phyloP scores from a whole-genome alignment of 805 yeast genomes.

The Lipomyces sp. region DNA sequence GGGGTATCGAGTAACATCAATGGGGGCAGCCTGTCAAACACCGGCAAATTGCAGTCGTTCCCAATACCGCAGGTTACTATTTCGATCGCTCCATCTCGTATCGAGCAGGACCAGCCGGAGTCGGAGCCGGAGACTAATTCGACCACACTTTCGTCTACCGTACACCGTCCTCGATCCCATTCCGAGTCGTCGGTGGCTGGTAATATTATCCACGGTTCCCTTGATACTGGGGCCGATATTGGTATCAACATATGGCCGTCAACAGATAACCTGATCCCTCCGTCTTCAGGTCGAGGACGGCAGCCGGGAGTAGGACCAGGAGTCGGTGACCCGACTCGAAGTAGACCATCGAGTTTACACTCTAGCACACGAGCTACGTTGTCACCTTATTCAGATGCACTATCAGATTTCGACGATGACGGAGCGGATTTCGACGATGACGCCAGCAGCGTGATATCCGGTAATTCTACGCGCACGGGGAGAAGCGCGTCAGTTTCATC shows the following conservation, averaged over 20 bases:
- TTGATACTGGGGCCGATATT: background rate
- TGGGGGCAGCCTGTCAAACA: background rate
- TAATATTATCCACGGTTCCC: background rate
- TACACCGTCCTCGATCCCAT: constrained; percentile 27
- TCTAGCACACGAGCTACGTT: constrained; percentile 13
- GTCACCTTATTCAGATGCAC: constrained; percentile 17
- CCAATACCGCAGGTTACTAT: constrained; percentile 18
- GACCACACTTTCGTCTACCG: constrained; percentile 3
- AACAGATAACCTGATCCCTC: constrained; percentile 5
- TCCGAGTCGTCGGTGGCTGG: constrained; percentile 28
- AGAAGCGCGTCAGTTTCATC: constrained; percentile 16
- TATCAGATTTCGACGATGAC: constrained; percentile 30
- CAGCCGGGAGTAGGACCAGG: background rate
- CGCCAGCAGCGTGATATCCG: constrained; percentile 26
- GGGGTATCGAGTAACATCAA: background rate
- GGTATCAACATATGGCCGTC: constrained; percentile 2
- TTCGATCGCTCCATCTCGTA: constrained; percentile 9
- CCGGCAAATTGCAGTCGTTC: constrained; percentile 9
- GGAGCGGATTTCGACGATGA: constrained; percentile 22
- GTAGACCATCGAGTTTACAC: constrained; percentile 10
- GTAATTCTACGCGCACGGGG: constrained; percentile 5
- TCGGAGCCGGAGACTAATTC: background rate
- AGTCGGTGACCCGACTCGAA: constrained; percentile 7
- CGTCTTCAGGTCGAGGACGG: constrained; percentile 5
- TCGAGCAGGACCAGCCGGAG: background rate